These are phyloP conservation scores for Mucor racemosus DNA, from an alignment of 371 early-diverging fungal genomes.

Conservation along the genomic window DNA sequence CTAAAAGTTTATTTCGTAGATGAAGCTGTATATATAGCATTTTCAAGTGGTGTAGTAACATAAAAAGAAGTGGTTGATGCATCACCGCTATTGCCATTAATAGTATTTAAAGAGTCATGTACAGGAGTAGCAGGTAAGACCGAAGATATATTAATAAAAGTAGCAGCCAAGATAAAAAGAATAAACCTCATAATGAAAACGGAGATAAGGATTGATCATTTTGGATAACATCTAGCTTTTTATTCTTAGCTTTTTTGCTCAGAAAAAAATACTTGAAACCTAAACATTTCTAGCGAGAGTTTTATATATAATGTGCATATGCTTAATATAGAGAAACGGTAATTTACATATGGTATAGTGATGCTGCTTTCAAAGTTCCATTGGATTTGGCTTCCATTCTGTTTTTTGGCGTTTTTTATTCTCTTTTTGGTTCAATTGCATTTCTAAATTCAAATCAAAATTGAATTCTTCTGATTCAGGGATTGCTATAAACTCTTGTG, in stretches of 20 bases:
- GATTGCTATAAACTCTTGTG: neutral
- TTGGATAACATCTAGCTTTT: too few relatives aligned
- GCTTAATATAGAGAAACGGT: too few relatives aligned
- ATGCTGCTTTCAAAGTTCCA: neutral
- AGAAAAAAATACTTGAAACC: too few relatives aligned
- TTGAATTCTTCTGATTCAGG: slow-evolving; percentile 8
- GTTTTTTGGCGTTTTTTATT: neutral
- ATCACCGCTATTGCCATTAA: neutral
- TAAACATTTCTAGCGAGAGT: too few relatives aligned
- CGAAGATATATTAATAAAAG: neutral
- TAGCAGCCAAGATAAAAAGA: neutral
- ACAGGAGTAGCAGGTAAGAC: neutral
- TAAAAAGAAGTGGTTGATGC: neutral
- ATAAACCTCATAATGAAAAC: neutral
- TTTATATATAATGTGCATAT: too few relatives aligned
- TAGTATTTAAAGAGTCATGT: neutral
- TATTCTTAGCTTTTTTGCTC: too few relatives aligned
- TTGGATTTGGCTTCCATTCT: slow-evolving; percentile 18
- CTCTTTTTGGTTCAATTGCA: neutral
- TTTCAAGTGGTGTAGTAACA: slow-evolving; percentile 4
- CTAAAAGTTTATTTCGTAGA: neutral
- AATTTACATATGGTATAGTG: neutral
- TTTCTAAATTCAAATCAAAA: neutral
- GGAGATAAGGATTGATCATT: too few relatives aligned
- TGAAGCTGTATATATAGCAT: neutral